phyloP scores from a whole-genome alignment of 208 protist genomes.

The Leptomonas seymouri region DNA sequence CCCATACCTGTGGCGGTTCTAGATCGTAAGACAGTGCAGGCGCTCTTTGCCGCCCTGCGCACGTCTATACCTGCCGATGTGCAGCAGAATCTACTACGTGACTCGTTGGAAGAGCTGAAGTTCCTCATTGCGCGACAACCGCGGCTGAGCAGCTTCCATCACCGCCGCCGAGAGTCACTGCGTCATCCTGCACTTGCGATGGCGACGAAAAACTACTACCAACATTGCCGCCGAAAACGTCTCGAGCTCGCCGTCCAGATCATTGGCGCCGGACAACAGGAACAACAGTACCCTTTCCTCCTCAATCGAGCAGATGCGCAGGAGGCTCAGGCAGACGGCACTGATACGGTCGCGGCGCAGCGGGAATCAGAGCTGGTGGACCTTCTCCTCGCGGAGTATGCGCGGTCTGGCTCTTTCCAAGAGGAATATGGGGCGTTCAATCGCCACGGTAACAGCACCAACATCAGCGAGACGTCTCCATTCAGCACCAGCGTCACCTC shows the following conservation, averaged over 20 bases:
- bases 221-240: conserved; percentile 29
- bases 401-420: conserved; percentile 15
- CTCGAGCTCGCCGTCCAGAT: conserved; percentile 26
- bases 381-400: conserved; percentile 31
- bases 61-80: conserved; percentile 61
- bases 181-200: conserved; percentile 84
- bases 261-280: conserved; percentile 12
- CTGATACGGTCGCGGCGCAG: conserved; percentile 5
- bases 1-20: neutral
- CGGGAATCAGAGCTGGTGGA: conserved; percentile 28
- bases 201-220: conserved; percentile 76
- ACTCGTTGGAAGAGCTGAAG: conserved; percentile 64
- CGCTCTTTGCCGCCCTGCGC: conserved; percentile 69
- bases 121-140: conserved; percentile 75
- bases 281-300: neutral
- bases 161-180: conserved; percentile 70
- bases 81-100: conserved; percentile 40
- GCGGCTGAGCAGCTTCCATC: conserved; percentile 67
- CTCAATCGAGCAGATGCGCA: neutral
- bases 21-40: conserved; percentile 40
- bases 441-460: neutral
- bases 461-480: neutral
- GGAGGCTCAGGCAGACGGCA: conserved; percentile 1
- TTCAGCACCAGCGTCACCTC: conserved; percentile 11
- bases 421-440: conserved; percentile 10